These are phyloP conservation scores for Aspergillus novoparasiticus DNA, from an alignment of 2,329 filamentous ascomycete genomes.

Conservation along the genomic window DNA sequence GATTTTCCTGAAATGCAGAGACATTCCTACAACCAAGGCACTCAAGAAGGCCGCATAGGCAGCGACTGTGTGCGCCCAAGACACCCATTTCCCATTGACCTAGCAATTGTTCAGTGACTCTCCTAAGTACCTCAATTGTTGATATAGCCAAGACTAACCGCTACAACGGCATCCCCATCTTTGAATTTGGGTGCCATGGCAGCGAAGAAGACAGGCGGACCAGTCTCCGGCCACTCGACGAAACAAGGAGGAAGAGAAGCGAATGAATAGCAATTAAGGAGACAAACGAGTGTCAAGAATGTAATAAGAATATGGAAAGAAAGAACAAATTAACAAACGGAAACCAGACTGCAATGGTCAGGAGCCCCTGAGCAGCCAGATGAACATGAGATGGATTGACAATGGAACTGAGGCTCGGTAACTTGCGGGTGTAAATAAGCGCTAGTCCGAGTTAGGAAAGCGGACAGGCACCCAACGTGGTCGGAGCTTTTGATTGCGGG, in stretches of 20 bases:
- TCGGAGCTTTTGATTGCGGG: slow-evolving; percentile 30
- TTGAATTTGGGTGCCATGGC: slow-evolving; percentile 64
- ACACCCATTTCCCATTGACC: slow-evolving; percentile 87
- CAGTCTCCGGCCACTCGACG: slow-evolving; percentile 18
- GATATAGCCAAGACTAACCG: slow-evolving; percentile 48
- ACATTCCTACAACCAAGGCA: slow-evolving; percentile 77
- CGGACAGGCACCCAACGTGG: slow-evolving; percentile 18
- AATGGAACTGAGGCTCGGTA: slow-evolving; percentile 21
- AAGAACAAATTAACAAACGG: slow-evolving; percentile 20
- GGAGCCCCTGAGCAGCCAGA: slow-evolving; percentile 33
- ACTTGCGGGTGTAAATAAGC: slow-evolving; percentile 15
- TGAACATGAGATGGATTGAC: slow-evolving; percentile 27
- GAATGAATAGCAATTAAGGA: slow-evolving; percentile 21
- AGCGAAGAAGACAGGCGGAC: slow-evolving; percentile 28
- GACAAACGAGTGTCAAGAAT: slow-evolving; percentile 28
- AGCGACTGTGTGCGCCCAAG: slow-evolving; percentile 79
- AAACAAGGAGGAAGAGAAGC: slow-evolving; percentile 13
- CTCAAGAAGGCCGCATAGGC: slow-evolving; percentile 86
- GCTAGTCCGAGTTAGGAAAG: slow-evolving; percentile 23
- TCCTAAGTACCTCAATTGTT: neutral
- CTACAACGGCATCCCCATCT: slow-evolving; percentile 64
- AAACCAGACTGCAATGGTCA: slow-evolving; percentile 19
- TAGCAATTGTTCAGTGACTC: slow-evolving; percentile 38
- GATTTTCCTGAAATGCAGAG: slow-evolving; percentile 93
- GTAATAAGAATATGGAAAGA: slow-evolving; percentile 30